Evolutionary conservation across 2,329 filamentous ascomycete species (phyloP).

Genomic region (Beauveria sp.): DNA sequence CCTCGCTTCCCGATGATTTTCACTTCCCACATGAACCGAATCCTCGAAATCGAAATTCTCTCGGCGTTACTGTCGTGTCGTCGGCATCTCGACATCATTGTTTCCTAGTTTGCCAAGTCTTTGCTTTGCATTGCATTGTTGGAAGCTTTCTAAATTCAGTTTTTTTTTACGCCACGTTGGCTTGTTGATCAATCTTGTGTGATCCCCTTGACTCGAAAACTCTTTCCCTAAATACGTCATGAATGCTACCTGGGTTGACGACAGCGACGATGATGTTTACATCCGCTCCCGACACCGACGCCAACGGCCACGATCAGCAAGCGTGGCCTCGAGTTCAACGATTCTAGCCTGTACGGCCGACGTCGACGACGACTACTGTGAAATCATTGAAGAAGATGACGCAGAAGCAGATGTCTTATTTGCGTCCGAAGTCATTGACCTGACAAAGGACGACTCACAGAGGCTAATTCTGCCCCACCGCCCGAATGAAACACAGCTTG

Average conservation of each 20-base stretch:
- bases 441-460: slow-evolving; percentile 22
- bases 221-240: background rate
- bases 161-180: no score
- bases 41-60: background rate
- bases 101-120: background rate
- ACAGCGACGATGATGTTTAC: background rate
- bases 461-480: slow-evolving; percentile 12
- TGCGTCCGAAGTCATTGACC: slow-evolving; percentile 25
- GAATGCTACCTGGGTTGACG: background rate
- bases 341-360: background rate
- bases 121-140: background rate
- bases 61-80: background rate
- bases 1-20: background rate
- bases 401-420: slow-evolving; percentile 3
- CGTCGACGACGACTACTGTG: background rate
- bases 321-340: background rate
- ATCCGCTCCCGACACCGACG: background rate
- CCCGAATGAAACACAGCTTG: slow-evolving; percentile 19
- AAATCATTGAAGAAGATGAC: background rate
- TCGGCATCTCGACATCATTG: background rate
- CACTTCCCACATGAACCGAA: background rate
- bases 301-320: background rate
- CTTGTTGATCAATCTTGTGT: background rate
- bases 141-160: background rate
- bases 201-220: background rate